Base-by-base conservation (phyloP, 495 filamentous ascomycete species). In the Lepidopterella palustris region DNA sequence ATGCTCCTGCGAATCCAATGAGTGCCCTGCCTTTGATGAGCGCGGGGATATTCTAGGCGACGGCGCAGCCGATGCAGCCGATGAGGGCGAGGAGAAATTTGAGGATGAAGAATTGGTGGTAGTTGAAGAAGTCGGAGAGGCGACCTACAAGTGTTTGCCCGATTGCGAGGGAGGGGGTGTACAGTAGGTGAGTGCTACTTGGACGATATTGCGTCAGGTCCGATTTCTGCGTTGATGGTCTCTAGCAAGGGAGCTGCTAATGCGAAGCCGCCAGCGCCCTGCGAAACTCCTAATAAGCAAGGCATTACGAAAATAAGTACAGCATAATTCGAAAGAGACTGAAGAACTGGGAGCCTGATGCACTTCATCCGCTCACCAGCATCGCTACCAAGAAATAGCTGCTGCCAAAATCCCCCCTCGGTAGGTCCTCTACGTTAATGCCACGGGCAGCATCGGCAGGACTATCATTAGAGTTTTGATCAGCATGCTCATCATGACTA, bases 211-310 rank as follows among this genome's bases (percentile, higher is more conserved):
- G 62, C 39, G 42, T 52, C 53, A 8, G 61, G 60, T 9, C 60
- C 60, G 5, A 64, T 26, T 24, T 64, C 58, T 3, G 62, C 62
- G 45, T 63, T 64, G 49, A 64, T 64, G 45, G 50, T 49, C 10
- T 28, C 39, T 3, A 64, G 52, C 21, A 64, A 13, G 5, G 53
- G 53, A 23, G 53, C 53, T 20, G 35, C 39, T 53, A 20, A 50
- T 11, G 31, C 53, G 50, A 57, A 57, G 18, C 15, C 53, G 8
- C 15, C 28, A 9, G 23, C 25, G 15, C 32, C 32, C 32, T 39
- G 32, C 32, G 15, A 39, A 6, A 39, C 15, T 15, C 15, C 15
- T 39, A 39, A 8, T 15, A 6, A 39, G 6, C 8, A 39, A 8
- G 8, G 32, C 32, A 39, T 39, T n/a, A n/a, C n/a, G n/a, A n/a